Evolutionary conservation across 176 grass and related monocot species (phyloP).

Genomic region (Pontederia paniculata): DNA sequence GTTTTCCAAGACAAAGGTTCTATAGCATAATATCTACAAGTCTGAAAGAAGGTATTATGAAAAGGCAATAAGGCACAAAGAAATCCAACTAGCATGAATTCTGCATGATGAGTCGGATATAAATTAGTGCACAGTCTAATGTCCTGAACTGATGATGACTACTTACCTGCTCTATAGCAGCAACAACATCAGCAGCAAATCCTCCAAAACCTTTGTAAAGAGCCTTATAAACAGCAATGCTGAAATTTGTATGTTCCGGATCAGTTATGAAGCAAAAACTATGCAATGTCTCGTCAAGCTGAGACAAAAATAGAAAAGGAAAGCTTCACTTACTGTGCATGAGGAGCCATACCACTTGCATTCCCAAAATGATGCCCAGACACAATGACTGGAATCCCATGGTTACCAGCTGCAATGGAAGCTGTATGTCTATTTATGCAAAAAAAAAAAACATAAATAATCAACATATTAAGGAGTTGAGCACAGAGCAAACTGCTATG

Average conservation of each 20-base stretch:
- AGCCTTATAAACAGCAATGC: conserved; percentile 89
- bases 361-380: conserved; percentile 70
- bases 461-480: background rate
- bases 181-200: conserved; percentile 90
- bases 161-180: conserved; percentile 68
- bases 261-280: background rate
- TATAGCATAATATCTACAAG: too few species aligned
- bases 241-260: conserved; percentile 5
- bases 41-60: too few species aligned
- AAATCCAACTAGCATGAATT: background rate
- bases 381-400: conserved; percentile 34
- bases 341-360: conserved; percentile 78
- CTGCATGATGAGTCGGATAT: background rate
- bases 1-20: too few species aligned
- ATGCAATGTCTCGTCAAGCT: background rate
- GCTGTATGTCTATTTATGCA: conserved; percentile 62
- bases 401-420: conserved; percentile 73
- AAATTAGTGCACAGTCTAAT: background rate
- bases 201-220: conserved; percentile 70
- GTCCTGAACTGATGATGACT: background rate
- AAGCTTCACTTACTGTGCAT: conserved; percentile 63
- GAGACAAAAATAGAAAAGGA: conserved; percentile 8
- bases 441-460: background rate
- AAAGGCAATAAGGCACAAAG: background rate
- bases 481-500: background rate